Conservation (phyloP, 345 rosid species). For the Turritis glabra region DNA sequence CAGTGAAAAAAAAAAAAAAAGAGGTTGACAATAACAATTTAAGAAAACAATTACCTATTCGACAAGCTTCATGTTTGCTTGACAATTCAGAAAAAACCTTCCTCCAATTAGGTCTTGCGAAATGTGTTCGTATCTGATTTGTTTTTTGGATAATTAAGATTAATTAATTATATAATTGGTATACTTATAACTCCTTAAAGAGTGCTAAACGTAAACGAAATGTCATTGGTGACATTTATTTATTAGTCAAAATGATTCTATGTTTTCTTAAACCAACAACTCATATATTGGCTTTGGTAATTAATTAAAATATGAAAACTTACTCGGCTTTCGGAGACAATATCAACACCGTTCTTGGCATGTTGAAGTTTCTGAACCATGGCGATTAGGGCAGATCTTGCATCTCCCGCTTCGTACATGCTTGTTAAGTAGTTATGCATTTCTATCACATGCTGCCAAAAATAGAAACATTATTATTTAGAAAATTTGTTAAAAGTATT, state of each 20-base stretch:
- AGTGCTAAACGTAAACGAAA: neutral
- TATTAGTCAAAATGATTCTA: neutral
- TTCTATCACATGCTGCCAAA: constrained; percentile 71
- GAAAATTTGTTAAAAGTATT: neutral
- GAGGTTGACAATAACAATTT: neutral
- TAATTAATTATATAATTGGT: neutral
- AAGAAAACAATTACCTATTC: constrained; percentile 53
- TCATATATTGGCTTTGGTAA: neutral
- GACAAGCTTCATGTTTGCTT: constrained; percentile 54
- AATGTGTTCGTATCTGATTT: constrained; percentile 87
- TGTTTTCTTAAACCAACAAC: neutral
- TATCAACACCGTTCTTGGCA: constrained; percentile 89
- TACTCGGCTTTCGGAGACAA: constrained; percentile 94
- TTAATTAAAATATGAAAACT: neutral
- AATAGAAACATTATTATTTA: neutral
- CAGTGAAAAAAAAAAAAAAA: neutral
- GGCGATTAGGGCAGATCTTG: constrained; percentile 87
- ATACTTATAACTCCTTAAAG: neutral
- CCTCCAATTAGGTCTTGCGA: constrained; percentile 95
- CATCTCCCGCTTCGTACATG: constrained; percentile 96
- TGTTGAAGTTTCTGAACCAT: constrained; percentile 97
- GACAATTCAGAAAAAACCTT: constrained; percentile 76
- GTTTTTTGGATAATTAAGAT: neutral
- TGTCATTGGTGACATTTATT: neutral
- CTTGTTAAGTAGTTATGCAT: constrained; percentile 98